Conservation (phyloP, 768 basidiomycete genomes). For the Rhizopogon salebrosus region DNA sequence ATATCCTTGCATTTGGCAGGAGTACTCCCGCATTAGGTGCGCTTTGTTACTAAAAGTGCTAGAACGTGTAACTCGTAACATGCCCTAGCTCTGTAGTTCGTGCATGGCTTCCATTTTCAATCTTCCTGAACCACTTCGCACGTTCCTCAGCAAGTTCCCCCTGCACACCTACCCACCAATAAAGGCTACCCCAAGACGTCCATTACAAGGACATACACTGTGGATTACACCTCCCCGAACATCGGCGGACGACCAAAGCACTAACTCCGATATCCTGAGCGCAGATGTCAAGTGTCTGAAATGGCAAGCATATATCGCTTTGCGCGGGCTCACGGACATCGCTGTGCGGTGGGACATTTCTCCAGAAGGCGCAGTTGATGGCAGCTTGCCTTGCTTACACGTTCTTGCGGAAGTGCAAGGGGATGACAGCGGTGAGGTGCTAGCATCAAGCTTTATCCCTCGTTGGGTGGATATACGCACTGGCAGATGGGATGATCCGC, state of each 20-base stretch:
- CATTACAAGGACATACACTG: constrained; percentile 41
- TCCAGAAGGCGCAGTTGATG: constrained; percentile 64
- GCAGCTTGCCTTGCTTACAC: constrained; percentile 66
- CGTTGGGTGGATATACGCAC: constrained; percentile 64
- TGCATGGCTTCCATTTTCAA: constrained; percentile 14
- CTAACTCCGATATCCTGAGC: constrained; percentile 41
- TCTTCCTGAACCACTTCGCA: constrained; percentile 36
- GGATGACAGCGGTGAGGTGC: constrained; percentile 39
- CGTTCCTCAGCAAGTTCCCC: constrained; percentile 57
- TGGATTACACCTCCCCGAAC: constrained; percentile 57
- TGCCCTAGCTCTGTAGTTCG: no score
- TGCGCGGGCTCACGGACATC: constrained; percentile 47
- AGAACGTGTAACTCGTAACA: not conserved
- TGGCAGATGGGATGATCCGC: constrained; percentile 32
- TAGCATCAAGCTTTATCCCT: constrained; percentile 65
- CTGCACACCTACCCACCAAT: constrained; percentile 47
- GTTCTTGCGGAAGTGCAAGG: constrained; percentile 38
- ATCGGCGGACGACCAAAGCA: not conserved
- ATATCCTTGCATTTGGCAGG: not conserved
- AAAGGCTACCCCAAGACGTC: constrained; percentile 18
- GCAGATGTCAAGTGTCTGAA: constrained; percentile 82
- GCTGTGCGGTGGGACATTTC: constrained; percentile 63
- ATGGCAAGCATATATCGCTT: constrained; percentile 78
- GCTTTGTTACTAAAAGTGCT: not conserved
- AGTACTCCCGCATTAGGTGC: not conserved